These are phyloP conservation scores for Penicillium riverlandense DNA, from an alignment of 495 filamentous ascomycete genomes.

Conservation along the genomic window DNA sequence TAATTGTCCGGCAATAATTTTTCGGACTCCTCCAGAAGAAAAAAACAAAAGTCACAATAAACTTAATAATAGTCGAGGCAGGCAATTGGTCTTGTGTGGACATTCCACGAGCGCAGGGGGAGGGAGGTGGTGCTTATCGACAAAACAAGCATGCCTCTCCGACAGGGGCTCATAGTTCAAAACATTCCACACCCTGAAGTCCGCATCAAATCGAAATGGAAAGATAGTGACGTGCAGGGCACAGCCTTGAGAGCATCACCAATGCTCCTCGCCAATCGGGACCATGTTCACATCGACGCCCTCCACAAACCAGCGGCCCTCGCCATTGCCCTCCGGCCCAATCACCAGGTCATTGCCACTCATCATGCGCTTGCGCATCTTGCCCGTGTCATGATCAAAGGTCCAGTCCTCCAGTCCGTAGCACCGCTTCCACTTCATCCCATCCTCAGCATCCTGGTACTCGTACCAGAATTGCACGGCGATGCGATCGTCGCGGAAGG, in stretches of 20 bases:
- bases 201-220: conserved; percentile 1
- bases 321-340: conserved; percentile 33
- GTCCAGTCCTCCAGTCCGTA: conserved; percentile 95
- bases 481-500: conserved; percentile 48
- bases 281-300: conserved; percentile 68
- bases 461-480: conserved; percentile 95
- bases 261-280: conserved; percentile 65
- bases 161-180: conserved; percentile 10
- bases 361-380: conserved; percentile 87
- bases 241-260: conserved; percentile 36
- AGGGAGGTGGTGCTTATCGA: background rate
- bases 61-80: background rate
- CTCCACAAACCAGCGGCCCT: conserved; percentile 55
- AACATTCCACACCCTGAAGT: conserved; percentile 15
- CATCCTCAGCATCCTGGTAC: conserved; percentile 60
- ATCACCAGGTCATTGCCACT: conserved; percentile 83
- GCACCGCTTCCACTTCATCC: conserved; percentile 76
- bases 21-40: background rate
- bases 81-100: background rate
- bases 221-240: no score
- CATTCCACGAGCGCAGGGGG: background rate
- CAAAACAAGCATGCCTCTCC: background rate
- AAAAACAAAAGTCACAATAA: background rate
- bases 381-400: conserved; percentile 59
- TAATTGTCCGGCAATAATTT: no score